Evolutionary conservation across 2,329 filamentous ascomycete genomes (phyloP).

Genomic region (Beauveria varroae): DNA sequence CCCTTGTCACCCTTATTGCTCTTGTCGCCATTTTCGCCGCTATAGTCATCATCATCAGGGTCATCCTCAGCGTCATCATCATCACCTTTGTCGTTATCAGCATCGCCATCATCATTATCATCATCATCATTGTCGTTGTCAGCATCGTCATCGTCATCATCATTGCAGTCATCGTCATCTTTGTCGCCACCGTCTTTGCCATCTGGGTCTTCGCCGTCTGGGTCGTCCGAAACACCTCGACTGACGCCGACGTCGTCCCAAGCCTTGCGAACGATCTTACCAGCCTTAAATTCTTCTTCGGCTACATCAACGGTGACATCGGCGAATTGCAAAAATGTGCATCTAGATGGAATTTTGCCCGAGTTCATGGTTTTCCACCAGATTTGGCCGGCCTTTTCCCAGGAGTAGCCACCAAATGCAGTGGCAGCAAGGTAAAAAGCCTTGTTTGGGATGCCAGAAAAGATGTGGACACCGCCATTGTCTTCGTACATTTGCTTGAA

Average conservation of each 20-base stretch:
- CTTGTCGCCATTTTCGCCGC: not conserved
- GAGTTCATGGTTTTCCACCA: constrained; percentile 44
- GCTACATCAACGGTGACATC: constrained; percentile 40
- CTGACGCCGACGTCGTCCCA: constrained; percentile 42
- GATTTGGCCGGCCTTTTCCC: constrained; percentile 45
- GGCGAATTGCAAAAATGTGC: constrained; percentile 42
- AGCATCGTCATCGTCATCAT: not conserved
- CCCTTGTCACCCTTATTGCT: not conserved
- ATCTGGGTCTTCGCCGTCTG: not conserved
- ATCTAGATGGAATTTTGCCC: constrained; percentile 31
- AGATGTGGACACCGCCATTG: constrained; percentile 47
- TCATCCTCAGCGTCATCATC: not conserved
- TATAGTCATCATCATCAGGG: not conserved
- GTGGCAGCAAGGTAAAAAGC: constrained; percentile 45
- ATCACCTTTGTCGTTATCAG: not conserved
- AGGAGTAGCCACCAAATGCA: constrained; percentile 44
- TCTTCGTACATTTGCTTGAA: constrained; percentile 35
- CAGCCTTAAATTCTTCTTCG: constrained; percentile 34
- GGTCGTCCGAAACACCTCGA: constrained; percentile 8
- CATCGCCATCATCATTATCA: not conserved
- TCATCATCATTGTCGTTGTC: not conserved
- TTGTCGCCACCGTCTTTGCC: not conserved
- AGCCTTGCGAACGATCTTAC: constrained; percentile 36
- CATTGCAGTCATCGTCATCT: not conserved
- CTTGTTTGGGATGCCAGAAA: constrained; percentile 50